Base-by-base conservation (phyloP, 2,329 filamentous ascomycete genomes). In the Ciborinia camelliae region DNA sequence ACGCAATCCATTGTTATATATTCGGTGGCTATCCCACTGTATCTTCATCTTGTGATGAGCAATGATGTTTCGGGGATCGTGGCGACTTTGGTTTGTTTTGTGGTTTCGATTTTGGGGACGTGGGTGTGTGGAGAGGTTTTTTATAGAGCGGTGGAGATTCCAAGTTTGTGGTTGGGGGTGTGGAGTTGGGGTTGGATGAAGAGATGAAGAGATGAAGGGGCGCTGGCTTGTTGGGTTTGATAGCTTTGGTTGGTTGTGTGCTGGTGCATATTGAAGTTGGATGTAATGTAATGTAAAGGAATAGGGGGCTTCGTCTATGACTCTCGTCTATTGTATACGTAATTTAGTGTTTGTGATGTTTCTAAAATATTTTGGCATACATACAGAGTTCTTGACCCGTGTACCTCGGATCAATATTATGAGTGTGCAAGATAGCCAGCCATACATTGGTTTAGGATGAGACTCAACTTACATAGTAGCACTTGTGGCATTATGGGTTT, bases 1-100 rank as follows among this genome's bases (percentile, higher is more conserved):
- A 67, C 78, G 4, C 78, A 80, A 67, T 71, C 75, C 8, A 75
- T 77, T 57, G 70, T 81, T 35, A 73, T 79, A 45, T 80, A 80
- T 70, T 76, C 75, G 1, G 73, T 74, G 15, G 78, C 78, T 54
- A 78, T 81, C 70, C 77, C 76, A 60, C 65, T 76, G 4, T 79
- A 67, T 50, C 32, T 65, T 12, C 47, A 65, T 28, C 60, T 72
- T 14, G 45, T 51, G 4, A 15, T 51, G 10, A 20, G 59, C 1
- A 26, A 35, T 4, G 7, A 20, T 59, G 18, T 50, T 18, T 39
- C 52, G 4, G 43, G 8, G 1, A 10, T 39, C 14, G 23, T n/a
- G 4, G 41, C 62, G 14, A 63, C 62, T 14, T 41, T 39, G 20
- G 20, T 41, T 63, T 63, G 28, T 47, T 47, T 55, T 18, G 28